Evolutionary conservation across 805 yeast genomes (phyloP).

Genomic region (Candida chauliodis): DNA sequence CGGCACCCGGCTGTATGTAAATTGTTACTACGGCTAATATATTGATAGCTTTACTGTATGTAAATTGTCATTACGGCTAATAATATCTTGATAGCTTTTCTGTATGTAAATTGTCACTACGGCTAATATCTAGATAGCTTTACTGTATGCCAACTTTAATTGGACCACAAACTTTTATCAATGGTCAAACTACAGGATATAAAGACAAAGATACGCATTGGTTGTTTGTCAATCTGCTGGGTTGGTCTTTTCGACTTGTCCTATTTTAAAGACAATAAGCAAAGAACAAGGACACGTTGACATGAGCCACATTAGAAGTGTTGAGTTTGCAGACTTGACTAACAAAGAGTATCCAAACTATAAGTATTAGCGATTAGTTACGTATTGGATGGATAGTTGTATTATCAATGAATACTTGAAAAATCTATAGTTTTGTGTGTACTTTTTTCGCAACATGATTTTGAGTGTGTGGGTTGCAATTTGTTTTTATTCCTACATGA

Average conservation of each 20-base stretch:
- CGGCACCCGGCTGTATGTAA: conserved; percentile 57
- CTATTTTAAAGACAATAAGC: conserved; percentile 21
- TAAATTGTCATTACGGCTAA: too few relatives aligned
- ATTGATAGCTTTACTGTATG: too few relatives aligned
- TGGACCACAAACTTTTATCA: conserved; percentile 52
- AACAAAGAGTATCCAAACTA: conserved; percentile 53
- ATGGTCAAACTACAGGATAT: conserved; percentile 42
- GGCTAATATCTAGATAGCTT: conserved; percentile 43
- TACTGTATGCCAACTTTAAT: conserved; percentile 53
- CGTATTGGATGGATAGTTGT: neutral
- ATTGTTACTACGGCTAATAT: too few relatives aligned
- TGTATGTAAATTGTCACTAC: too few relatives aligned
- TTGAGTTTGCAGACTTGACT: conserved; percentile 51
- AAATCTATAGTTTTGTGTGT: too few relatives aligned
- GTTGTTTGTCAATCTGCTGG: conserved; percentile 30
- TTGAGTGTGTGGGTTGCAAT: too few relatives aligned
- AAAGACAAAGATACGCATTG: conserved; percentile 39
- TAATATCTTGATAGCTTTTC: too few relatives aligned
- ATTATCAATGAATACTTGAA: too few relatives aligned
- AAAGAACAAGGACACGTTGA: conserved; percentile 14
- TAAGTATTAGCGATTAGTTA: too few relatives aligned
- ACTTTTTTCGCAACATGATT: too few relatives aligned
- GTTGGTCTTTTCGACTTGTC: conserved; percentile 18
- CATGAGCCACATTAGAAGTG: conserved; percentile 30
- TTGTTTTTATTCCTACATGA: too few relatives aligned